These are phyloP conservation scores for Podospora pseudopauciseta DNA, from an alignment of 495 filamentous ascomycete species.

Conservation along the genomic window DNA sequence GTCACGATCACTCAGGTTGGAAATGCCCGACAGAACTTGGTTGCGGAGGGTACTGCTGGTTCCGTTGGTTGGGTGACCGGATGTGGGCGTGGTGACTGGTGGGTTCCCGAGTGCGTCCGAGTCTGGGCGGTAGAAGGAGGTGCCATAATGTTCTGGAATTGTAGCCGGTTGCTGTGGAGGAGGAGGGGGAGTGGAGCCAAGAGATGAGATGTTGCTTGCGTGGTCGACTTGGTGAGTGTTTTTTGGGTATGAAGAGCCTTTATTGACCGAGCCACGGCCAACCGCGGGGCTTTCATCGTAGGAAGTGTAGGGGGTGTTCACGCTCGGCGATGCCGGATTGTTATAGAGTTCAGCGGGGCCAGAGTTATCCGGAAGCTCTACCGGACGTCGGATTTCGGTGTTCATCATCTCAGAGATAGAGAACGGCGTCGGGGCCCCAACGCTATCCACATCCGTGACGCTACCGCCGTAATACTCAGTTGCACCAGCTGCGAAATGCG, in stretches of 20 bases:
- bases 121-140: constrained; percentile 27
- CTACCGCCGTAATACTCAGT: constrained; percentile 33
- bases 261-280: constrained; percentile 16
- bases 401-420: constrained; percentile 39
- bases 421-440: constrained; percentile 14
- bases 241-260: constrained; percentile 18
- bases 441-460: constrained; percentile 28
- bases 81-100: background rate
- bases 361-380: constrained; percentile 38
- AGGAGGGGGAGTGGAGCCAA: constrained; percentile 8
- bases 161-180: constrained; percentile 11
- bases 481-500: constrained; percentile 32
- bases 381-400: constrained; percentile 30
- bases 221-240: constrained; percentile 30
- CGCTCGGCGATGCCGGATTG: constrained; percentile 25
- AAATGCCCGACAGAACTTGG: constrained; percentile 39
- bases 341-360: constrained; percentile 36
- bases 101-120: constrained; percentile 30
- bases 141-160: constrained; percentile 2
- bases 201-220: constrained; percentile 20
- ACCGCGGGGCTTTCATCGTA: constrained; percentile 9
- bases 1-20: constrained; percentile 41
- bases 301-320: constrained; percentile 30
- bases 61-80: background rate
- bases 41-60: constrained; percentile 13